phyloP scores from a whole-genome alignment of 2,329 filamentous ascomycete species.

The Calonectria hawksworthii region DNA sequence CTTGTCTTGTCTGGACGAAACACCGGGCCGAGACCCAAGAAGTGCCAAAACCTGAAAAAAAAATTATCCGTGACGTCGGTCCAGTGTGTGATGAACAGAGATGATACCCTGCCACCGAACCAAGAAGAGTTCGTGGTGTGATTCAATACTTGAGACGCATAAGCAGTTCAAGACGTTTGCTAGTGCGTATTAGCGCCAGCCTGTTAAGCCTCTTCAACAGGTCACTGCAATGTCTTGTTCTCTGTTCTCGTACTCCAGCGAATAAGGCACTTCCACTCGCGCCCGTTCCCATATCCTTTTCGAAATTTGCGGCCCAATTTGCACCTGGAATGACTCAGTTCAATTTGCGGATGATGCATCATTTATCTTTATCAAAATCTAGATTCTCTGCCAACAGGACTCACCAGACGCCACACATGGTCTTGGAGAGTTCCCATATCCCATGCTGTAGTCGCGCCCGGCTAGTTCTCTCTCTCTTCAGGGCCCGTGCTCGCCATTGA shows the following conservation, averaged over 20 bases:
- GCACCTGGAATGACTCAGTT: neutral
- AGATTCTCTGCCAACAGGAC: constrained; percentile 41
- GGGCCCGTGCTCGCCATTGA: constrained; percentile 21
- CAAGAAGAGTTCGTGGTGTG: constrained; percentile 15
- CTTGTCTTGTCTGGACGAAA: neutral
- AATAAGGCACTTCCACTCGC: neutral
- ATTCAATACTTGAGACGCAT: constrained; percentile 26
- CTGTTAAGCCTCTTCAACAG: neutral
- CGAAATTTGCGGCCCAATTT: neutral
- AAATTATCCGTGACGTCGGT: neutral
- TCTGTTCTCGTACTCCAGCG: neutral
- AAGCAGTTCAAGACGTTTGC: constrained; percentile 33
- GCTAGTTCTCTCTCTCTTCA: constrained; percentile 10
- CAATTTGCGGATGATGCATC: constrained; percentile 10
- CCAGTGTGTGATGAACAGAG: neutral
- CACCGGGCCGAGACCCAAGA: neutral
- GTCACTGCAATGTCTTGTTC: neutral
- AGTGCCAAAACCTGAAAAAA: neutral
- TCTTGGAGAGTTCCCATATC: constrained; percentile 14
- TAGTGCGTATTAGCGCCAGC: neutral
- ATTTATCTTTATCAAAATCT: constrained; percentile 46
- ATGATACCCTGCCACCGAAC: neutral
- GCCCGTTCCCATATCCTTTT: neutral
- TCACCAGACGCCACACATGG: constrained; percentile 24
- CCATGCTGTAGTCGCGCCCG: constrained; percentile 18